Percentiles rank a stretch among this genome's conserved stretches.
phyloP scores from a whole-genome alignment of 352 stramenopile genomes.

The Phytophthora multivora region DNA sequence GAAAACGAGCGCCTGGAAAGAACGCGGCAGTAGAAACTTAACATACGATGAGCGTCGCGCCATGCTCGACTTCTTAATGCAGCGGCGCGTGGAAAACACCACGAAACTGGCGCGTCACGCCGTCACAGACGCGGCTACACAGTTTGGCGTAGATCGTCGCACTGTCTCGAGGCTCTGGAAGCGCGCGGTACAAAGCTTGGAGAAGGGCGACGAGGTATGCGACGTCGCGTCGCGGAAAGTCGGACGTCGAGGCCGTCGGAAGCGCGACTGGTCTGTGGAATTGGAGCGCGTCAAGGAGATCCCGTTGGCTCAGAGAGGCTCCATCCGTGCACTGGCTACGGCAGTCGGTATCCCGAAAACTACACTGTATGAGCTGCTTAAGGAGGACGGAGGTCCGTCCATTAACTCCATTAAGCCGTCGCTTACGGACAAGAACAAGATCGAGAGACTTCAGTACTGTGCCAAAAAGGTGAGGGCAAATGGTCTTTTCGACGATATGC shows the following conservation, averaged over 20 bases:
- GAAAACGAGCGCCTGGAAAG: conserved; percentile 32
- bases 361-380: conserved; percentile 47
- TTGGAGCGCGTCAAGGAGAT: conserved; percentile 51
- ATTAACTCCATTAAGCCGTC: conserved; percentile 50
- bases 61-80: conserved; percentile 53
- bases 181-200: conserved; percentile 41
- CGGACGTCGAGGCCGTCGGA: conserved; percentile 41
- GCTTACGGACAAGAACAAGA: conserved; percentile 49
- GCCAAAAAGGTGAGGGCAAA: conserved; percentile 37
- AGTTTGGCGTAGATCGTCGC: conserved; percentile 45
- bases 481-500: conserved; percentile 49
- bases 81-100: conserved; percentile 35
- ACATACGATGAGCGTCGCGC: conserved; percentile 46
- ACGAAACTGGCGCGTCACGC: conserved; percentile 46
- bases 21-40: conserved; percentile 49
- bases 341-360: conserved; percentile 53
- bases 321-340: conserved; percentile 44
- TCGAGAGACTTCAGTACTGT: conserved; percentile 44
- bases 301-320: conserved; percentile 40
- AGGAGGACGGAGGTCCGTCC: conserved; percentile 35
- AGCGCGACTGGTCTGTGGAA: conserved; percentile 49
- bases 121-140: conserved; percentile 42
- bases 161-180: conserved; percentile 54
- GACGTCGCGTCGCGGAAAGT: conserved; percentile 51
- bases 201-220: conserved; percentile 43